Percentiles rank a stretch among this genome's conserved stretches.
These are phyloP conservation scores for Pseudogymnoascus sp. DNA, from an alignment of 2,329 filamentous ascomycete species.

Conservation along the genomic window DNA sequence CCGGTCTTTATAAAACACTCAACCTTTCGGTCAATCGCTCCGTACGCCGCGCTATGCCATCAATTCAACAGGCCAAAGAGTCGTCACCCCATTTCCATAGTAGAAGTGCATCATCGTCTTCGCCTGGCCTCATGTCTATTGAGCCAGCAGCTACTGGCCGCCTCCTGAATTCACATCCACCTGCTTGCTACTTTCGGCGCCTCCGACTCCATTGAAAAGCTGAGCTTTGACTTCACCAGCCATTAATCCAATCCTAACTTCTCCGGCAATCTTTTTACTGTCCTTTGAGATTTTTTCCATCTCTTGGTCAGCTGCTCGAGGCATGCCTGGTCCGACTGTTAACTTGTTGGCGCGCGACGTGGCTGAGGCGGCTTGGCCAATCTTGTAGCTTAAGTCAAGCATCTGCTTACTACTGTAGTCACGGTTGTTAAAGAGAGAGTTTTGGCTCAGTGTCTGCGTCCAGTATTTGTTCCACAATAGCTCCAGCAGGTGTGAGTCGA, in stretches of 20 bases:
- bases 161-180: neutral
- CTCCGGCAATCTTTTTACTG: constrained; percentile 47
- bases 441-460: constrained; percentile 91
- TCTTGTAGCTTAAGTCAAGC: constrained; percentile 75
- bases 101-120: neutral
- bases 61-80: neutral
- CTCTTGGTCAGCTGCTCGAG: constrained; percentile 34
- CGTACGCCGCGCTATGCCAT: constrained; percentile 7
- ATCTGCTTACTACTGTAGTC: constrained; percentile 93
- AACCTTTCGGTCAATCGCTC: neutral
- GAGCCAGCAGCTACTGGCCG: neutral
- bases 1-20: neutral
- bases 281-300: constrained; percentile 46
- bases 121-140: neutral
- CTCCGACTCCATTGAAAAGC: constrained; percentile 33
- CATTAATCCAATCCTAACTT: constrained; percentile 37
- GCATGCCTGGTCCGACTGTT: constrained; percentile 14
- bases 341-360: constrained; percentile 31
- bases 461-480: constrained; percentile 98
- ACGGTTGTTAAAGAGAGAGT: constrained; percentile 80
- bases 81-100: neutral
- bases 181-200: neutral
- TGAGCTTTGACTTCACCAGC: constrained; percentile 40
- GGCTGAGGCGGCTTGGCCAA: constrained; percentile 50
- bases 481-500: constrained; percentile 80